Evolutionary conservation across 768 basidiomycete species (phyloP).

Genomic region (Royoungia palumana): DNA sequence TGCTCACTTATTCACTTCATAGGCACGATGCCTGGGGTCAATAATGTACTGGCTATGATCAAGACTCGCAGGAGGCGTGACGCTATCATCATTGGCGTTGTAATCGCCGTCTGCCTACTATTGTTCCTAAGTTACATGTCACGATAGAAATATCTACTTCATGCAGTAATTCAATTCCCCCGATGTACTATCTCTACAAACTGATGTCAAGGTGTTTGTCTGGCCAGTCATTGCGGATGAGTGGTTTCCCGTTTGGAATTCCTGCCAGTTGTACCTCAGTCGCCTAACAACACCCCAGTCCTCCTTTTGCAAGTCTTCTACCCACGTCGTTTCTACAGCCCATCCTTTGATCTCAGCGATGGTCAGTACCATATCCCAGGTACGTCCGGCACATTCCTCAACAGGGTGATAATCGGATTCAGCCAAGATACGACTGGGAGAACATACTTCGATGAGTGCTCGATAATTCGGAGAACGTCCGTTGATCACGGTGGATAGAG

Average conservation of each 20-base stretch:
- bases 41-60: slow-evolving; percentile 88
- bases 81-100: slow-evolving; percentile 79
- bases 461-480: slow-evolving; percentile 61
- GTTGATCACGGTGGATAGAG: slow-evolving; percentile 85
- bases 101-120: slow-evolving; percentile 85
- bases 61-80: slow-evolving; percentile 87
- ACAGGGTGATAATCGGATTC: slow-evolving; percentile 85
- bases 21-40: slow-evolving; percentile 94
- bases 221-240: neutral
- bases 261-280: slow-evolving; percentile 69
- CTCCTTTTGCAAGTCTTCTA: slow-evolving; percentile 29
- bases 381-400: slow-evolving; percentile 50
- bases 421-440: slow-evolving; percentile 66
- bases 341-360: slow-evolving; percentile 78
- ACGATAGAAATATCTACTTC: slow-evolving; percentile 18
- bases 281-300: slow-evolving; percentile 64
- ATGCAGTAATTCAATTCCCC: slow-evolving; percentile 1
- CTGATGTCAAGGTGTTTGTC: neutral
- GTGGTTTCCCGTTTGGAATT: slow-evolving; percentile 54
- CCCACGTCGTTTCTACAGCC: slow-evolving; percentile 64
- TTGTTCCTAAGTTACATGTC: slow-evolving; percentile 50
- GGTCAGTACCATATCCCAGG: slow-evolving; percentile 74
- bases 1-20: slow-evolving; percentile 5
- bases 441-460: slow-evolving; percentile 61
- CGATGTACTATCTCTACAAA: neutral